Evolutionary conservation across 164 flowering plant genomes (phyloP).

Genomic region (Liriodendron chinense): DNA sequence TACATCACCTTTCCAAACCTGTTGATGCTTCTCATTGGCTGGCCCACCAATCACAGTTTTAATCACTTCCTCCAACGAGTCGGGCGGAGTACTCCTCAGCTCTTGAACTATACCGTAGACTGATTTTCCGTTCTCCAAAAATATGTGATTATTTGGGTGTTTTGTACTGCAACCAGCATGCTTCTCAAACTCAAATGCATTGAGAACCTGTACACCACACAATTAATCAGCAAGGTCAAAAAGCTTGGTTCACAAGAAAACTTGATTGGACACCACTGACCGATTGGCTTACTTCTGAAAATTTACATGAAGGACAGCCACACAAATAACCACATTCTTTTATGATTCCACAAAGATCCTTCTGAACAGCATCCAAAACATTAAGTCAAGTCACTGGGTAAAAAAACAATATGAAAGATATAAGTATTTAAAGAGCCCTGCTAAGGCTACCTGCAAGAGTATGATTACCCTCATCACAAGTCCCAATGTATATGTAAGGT

Average conservation of each 20-base stretch:
- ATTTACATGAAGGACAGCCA: conserved; percentile 63
- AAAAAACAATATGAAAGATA: not conserved
- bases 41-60: conserved; percentile 64
- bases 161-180: conserved; percentile 79
- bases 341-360: conserved; percentile 64
- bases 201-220: conserved; percentile 41
- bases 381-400: not conserved
- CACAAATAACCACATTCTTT: conserved; percentile 79
- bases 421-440: not conserved
- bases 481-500: not conserved
- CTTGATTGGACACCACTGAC: not conserved
- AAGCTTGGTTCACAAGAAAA: not conserved
- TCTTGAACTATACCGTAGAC: conserved; percentile 76
- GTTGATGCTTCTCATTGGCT: conserved; percentile 57
- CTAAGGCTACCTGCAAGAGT: not conserved
- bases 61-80: conserved; percentile 59
- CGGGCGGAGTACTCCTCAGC: conserved; percentile 57
- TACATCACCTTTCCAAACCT: conserved; percentile 63
- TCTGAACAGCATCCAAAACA: conserved; percentile 13
- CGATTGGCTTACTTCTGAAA: conserved; percentile 40
- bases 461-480: not conserved
- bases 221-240: conserved; percentile 1
- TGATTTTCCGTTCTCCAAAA: conserved; percentile 75
- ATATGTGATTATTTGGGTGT: conserved; percentile 83
- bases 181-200: conserved; percentile 75